These are phyloP conservation scores for Paecilomyces dactylethromorphus DNA, from an alignment of 2,329 filamentous ascomycete species.

Conservation along the genomic window DNA sequence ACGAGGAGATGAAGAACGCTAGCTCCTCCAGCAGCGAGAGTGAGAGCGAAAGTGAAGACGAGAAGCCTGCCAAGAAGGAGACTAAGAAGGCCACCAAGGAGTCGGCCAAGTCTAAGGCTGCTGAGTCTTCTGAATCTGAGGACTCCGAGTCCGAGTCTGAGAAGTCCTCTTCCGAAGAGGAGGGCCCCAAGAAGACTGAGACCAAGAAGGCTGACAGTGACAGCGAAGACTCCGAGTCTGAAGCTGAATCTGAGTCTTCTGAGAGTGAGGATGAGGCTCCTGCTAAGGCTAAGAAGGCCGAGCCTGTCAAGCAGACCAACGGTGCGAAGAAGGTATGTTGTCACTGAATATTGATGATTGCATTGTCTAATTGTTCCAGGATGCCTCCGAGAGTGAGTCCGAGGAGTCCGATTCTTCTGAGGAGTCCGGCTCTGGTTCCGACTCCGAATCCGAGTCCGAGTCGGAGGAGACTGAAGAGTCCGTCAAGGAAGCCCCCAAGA, in stretches of 20 bases:
- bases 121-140: conserved; percentile 23
- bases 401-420: conserved; percentile 18
- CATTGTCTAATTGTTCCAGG: conserved; percentile 4
- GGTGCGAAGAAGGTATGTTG: conserved; percentile 3
- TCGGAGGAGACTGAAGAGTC: conserved; percentile 22
- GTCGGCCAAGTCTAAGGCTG: conserved; percentile 16
- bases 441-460: conserved; percentile 20
- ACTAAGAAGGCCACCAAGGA: conserved; percentile 18
- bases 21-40: conserved; percentile 24
- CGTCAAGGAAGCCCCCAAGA: conserved; percentile 31
- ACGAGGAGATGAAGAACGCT: conserved; percentile 30
- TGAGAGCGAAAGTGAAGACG: conserved; percentile 26
- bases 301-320: conserved; percentile 4
- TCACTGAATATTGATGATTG: neutral
- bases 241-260: conserved; percentile 17
- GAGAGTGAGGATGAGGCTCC: conserved; percentile 14
- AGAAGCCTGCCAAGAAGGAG: conserved; percentile 30
- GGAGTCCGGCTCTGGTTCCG: conserved; percentile 20
- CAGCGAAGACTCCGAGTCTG: conserved; percentile 19
- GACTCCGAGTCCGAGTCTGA: conserved; percentile 28
- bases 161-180: conserved; percentile 18
- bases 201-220: conserved; percentile 12
- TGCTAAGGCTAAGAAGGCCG: conserved; percentile 12
- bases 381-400: conserved; percentile 14
- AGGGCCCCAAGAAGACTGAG: conserved; percentile 11